A percentile compares a stretch with the other conserved stretches of the same genome.
Conservation (phyloP, 2,329 filamentous ascomycete species). For the Cryoendolithus antarcticus region DNA sequence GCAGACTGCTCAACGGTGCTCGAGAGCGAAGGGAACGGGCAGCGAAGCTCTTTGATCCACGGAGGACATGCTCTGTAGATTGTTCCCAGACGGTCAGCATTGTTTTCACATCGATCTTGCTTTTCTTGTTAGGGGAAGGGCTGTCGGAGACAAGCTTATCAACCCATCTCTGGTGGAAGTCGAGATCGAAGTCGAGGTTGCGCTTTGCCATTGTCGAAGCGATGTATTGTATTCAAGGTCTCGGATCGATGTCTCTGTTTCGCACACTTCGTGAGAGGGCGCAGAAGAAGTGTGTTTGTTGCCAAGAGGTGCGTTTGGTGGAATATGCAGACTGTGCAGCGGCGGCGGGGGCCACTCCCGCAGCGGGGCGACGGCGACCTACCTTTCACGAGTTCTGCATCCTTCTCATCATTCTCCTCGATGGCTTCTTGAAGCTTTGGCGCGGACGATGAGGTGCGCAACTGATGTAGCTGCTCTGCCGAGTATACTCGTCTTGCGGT, state of each 20-base stretch:
- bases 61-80: conserved; percentile 25
- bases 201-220: background rate
- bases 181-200: conserved; percentile 1
- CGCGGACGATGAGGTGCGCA: conserved; percentile 22
- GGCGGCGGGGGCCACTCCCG: background rate
- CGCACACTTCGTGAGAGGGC: too few relatives aligned
- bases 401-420: conserved; percentile 24
- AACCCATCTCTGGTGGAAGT: conserved; percentile 9
- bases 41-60: conserved; percentile 24
- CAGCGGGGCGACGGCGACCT: conserved; percentile 5
- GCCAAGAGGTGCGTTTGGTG: background rate
- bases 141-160: conserved; percentile 11
- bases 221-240: background rate
- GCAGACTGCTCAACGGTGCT: conserved; percentile 16
- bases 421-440: conserved; percentile 24
- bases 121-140: conserved; percentile 5
- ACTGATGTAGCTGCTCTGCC: conserved; percentile 24
- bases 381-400: conserved; percentile 27
- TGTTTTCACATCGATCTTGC: background rate
- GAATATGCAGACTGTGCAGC: background rate
- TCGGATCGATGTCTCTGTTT: too few relatives aligned
- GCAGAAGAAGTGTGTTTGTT: conserved; percentile 1
- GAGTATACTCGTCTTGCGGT: conserved; percentile 25
- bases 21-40: conserved; percentile 24
- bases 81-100: conserved; percentile 10